phyloP scores from a whole-genome alignment of 2,329 filamentous ascomycete genomes.

The Pseudonectria foliicola region DNA sequence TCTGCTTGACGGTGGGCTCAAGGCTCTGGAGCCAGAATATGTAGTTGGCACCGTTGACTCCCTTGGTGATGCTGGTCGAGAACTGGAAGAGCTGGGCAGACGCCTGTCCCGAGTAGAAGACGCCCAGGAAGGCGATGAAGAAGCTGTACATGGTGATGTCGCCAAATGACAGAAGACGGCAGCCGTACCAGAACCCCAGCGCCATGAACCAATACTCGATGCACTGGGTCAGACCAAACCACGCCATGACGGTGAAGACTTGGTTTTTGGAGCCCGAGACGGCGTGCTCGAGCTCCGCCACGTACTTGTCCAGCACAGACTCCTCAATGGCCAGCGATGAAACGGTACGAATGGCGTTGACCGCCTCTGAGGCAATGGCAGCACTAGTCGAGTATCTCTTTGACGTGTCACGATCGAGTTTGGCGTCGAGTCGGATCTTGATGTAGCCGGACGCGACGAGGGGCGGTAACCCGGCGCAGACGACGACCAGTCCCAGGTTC shows the following conservation, averaged over 20 bases:
- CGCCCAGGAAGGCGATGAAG: constrained; percentile 43
- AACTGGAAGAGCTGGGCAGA: constrained; percentile 37
- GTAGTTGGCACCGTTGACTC: constrained; percentile 41
- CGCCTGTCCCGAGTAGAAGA: constrained; percentile 39
- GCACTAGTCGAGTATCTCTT: constrained; percentile 27
- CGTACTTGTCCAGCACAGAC: constrained; percentile 17
- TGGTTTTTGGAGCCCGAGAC: constrained; percentile 23
- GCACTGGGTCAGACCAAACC: constrained; percentile 30
- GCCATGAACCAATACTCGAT: constrained; percentile 3
- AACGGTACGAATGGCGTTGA: constrained; percentile 28
- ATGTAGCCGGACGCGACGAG: constrained; percentile 30
- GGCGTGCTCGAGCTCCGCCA: constrained; percentile 24
- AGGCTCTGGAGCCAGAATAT: constrained; percentile 40
- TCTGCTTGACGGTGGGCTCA: constrained; percentile 36
- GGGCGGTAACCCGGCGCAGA: constrained; percentile 34
- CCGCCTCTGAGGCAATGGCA: constrained; percentile 31
- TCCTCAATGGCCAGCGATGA: constrained; percentile 32
- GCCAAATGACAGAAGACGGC: constrained; percentile 28
- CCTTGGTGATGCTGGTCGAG: constrained; percentile 47
- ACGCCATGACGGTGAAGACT: constrained; percentile 27
- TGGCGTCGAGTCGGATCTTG: constrained; percentile 33
- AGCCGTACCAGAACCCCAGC: constrained; percentile 8
- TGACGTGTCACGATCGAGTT: constrained; percentile 30
- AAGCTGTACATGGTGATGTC: constrained; percentile 47
- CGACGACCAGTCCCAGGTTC: constrained; percentile 43